phyloP scores from a whole-genome alignment of 73 alveolate genomes.

The Symbiodinium natans region DNA sequence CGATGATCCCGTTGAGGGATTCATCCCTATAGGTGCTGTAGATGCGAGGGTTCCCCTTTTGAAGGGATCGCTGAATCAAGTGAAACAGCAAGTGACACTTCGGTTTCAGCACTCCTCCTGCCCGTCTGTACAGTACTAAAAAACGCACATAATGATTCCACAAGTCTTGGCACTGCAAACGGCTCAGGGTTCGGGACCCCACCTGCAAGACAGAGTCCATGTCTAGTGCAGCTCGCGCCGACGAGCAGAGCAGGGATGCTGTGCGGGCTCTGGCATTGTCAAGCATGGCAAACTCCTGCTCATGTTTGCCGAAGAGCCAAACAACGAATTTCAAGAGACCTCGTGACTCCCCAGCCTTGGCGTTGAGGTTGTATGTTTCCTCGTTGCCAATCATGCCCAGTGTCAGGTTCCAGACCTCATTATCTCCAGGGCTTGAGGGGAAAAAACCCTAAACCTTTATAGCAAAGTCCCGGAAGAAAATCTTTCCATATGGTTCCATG shows the following conservation, averaged over 20 bases:
- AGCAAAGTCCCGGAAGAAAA: neutral
- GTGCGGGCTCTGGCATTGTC: neutral
- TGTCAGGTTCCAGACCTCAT: constrained; percentile 48
- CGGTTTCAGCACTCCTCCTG: constrained; percentile 2
- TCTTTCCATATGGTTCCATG: neutral
- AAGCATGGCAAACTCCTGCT: neutral
- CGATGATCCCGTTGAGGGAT: neutral
- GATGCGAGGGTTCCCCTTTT: constrained; percentile 19
- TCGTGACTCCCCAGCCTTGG: constrained; percentile 34
- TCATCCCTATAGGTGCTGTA: constrained; percentile 41
- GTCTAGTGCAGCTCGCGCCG: neutral
- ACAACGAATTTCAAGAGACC: neutral
- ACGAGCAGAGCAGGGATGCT: neutral
- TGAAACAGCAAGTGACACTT: constrained; percentile 23
- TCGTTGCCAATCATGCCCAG: neutral
- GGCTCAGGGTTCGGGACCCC: neutral
- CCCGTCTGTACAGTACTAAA: neutral
- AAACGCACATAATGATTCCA: neutral
- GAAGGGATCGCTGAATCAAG: neutral
- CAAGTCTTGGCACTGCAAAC: neutral
- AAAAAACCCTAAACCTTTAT: neutral
- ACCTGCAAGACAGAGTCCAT: neutral
- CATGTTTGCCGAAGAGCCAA: neutral
- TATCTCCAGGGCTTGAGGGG: neutral
- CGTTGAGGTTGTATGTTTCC: neutral